Percentiles rank a stretch among this genome's conserved stretches.
Evolutionary conservation across 495 filamentous ascomycete genomes (phyloP).

Genomic region (Cetradonia linearis): DNA sequence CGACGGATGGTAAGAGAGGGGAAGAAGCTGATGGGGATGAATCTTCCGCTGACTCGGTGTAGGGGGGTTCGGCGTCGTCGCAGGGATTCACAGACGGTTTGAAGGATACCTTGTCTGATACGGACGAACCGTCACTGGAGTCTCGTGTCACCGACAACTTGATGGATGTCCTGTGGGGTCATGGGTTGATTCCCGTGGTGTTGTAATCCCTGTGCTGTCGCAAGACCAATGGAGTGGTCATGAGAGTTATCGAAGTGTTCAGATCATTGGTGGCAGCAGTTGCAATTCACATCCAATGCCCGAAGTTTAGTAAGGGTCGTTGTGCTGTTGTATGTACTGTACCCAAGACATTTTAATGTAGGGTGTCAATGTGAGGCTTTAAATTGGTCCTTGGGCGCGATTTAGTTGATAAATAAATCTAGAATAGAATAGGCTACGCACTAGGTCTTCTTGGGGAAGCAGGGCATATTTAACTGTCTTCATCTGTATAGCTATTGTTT

Average conservation of each 20-base stretch:
- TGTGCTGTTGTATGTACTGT: not conserved
- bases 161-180: constrained; percentile 28
- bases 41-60: constrained; percentile 32
- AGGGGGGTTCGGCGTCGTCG: constrained; percentile 42
- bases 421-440: not conserved
- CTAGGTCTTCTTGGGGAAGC: not conserved
- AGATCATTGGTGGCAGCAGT: not conserved
- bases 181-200: constrained; percentile 4
- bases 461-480: not conserved
- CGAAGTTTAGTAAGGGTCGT: not conserved
- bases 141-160: constrained; percentile 63
- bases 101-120: constrained; percentile 44
- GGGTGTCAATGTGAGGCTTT: not conserved
- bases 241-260: not conserved
- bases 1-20: constrained; percentile 13
- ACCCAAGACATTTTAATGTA: not conserved
- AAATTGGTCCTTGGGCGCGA: not conserved
- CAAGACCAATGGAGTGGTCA: not conserved
- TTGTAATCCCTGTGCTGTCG: not conserved
- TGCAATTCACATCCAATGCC: not conserved
- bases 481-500: too few relatives aligned
- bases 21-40: constrained; percentile 10
- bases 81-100: constrained; percentile 32
- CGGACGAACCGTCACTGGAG: constrained; percentile 56
- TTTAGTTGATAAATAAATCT: too few relatives aligned